phyloP scores from a whole-genome alignment of 257 asterid species.

The Nyctanthes arbortristis region DNA sequence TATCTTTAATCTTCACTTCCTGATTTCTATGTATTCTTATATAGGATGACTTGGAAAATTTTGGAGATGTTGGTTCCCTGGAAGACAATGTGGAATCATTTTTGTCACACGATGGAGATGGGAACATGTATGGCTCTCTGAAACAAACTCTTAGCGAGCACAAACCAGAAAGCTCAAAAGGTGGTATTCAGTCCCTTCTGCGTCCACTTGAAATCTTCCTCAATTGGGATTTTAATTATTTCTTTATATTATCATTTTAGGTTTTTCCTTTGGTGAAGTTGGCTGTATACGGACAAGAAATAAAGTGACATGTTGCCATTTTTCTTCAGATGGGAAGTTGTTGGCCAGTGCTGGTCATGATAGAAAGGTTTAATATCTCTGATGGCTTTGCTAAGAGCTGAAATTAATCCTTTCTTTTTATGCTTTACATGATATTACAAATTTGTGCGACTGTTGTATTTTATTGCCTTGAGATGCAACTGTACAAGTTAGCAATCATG shows the following conservation, averaged over 20 bases:
- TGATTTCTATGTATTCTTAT: slow-evolving; percentile 16
- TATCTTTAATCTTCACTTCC: background rate
- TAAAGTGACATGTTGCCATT: slow-evolving; percentile 96
- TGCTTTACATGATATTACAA: background rate
- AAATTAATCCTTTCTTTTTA: background rate
- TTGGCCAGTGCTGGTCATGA: slow-evolving; percentile 98
- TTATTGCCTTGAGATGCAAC: slow-evolving; percentile 2
- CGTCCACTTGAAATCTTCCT: slow-evolving; percentile 9
- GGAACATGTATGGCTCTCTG: slow-evolving; percentile 72
- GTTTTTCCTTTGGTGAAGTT: slow-evolving; percentile 76
- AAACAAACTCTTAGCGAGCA: slow-evolving; percentile 62
- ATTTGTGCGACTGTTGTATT: background rate
- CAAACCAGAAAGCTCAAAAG: slow-evolving; percentile 75
- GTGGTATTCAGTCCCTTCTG: slow-evolving; percentile 35
- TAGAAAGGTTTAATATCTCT: slow-evolving; percentile 58
- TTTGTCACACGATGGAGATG: slow-evolving; percentile 89
- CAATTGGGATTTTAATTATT: background rate
- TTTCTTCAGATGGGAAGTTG: slow-evolving; percentile 95
- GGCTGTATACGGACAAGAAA: slow-evolving; percentile 87
- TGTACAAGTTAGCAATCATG: background rate
- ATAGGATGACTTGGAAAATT: slow-evolving; percentile 94
- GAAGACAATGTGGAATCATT: slow-evolving; percentile 95
- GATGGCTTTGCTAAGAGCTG: background rate
- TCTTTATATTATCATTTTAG: slow-evolving; percentile 26
- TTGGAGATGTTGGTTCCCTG: slow-evolving; percentile 85